Evolutionary conservation across 2,329 filamentous ascomycete genomes (phyloP).

Genomic region (Eutypella sp.): DNA sequence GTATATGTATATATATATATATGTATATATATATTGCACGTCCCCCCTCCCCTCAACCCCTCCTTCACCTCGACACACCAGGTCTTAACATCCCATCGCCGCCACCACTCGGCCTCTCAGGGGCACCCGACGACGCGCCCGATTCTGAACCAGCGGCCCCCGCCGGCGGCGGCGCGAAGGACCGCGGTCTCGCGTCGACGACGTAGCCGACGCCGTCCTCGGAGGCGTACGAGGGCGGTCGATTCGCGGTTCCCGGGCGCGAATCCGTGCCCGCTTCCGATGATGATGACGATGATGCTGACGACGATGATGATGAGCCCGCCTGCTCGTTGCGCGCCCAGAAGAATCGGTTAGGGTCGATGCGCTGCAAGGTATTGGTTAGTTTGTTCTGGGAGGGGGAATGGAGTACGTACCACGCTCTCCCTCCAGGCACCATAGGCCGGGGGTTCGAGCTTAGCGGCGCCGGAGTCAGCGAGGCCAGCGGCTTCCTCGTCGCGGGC

Average conservation of each 20-base stretch:
- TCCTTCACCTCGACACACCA: too few species aligned
- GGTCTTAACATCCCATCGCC: too few species aligned
- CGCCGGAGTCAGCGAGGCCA: constrained; percentile 46
- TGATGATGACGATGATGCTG: background rate
- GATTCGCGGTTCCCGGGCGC: constrained; percentile 19
- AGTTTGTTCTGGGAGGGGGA: too few species aligned
- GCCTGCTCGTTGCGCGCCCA: constrained; percentile 63
- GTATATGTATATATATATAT: background rate
- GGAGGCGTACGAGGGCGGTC: constrained; percentile 72
- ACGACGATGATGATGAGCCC: background rate
- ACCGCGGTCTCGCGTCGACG: constrained; percentile 59
- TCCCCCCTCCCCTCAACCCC: too few species aligned
- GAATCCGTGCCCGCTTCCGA: background rate
- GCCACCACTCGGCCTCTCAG: constrained; percentile 1
- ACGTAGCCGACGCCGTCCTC: constrained; percentile 73
- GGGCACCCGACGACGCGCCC: constrained; percentile 36
- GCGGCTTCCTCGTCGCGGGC: constrained; percentile 68
- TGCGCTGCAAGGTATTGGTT: constrained; percentile 43
- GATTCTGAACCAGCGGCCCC: constrained; percentile 39
- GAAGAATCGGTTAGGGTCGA: constrained; percentile 75
- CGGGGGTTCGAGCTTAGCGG: constrained; percentile 62
- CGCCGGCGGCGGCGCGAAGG: constrained; percentile 43
- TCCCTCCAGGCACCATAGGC: constrained; percentile 82
- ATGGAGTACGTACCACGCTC: constrained; percentile 72
- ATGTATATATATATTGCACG: constrained; percentile 4